phyloP scores from a whole-genome alignment of 371 early-diverging fungal species.

The Mortierella sp. region DNA sequence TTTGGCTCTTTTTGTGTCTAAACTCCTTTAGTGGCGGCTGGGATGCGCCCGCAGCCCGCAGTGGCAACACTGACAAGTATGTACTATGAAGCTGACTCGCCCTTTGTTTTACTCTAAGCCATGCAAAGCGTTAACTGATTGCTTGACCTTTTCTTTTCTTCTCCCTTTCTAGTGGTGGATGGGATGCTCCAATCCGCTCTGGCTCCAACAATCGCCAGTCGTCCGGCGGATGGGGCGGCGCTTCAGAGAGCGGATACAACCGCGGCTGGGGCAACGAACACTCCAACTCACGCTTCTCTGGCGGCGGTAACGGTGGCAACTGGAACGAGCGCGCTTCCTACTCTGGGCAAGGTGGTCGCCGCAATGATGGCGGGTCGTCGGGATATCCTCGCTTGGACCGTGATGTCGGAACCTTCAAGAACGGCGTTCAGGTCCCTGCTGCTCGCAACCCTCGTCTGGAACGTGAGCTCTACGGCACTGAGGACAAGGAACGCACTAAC shows the following conservation, averaged over 20 bases:
- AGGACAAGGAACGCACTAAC: conserved; percentile 76
- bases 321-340: conserved; percentile 63
- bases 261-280: conserved; percentile 50
- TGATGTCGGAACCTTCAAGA: conserved; percentile 75
- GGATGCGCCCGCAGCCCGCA: conserved; percentile 35
- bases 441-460: conserved; percentile 83
- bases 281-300: conserved; percentile 31
- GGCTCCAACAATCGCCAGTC: conserved; percentile 21
- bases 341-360: conserved; percentile 72
- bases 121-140: background rate
- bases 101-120: background rate
- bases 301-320: conserved; percentile 30
- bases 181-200: conserved; percentile 39
- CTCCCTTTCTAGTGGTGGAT: conserved; percentile 16
- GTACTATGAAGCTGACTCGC: background rate
- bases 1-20: background rate
- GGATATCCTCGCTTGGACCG: conserved; percentile 59
- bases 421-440: conserved; percentile 83
- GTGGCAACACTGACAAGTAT: background rate
- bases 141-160: background rate
- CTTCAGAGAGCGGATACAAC: conserved; percentile 55
- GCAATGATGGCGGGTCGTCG: conserved; percentile 63
- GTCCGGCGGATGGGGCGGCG: conserved; percentile 54
- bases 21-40: conserved; percentile 22
- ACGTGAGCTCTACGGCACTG: conserved; percentile 82